A percentile compares a stretch with the other conserved stretches of the same genome.
These are phyloP conservation scores for Mycosarcoma mackinlayi DNA, from an alignment of 1,284 basidiomycete genomes.

Conservation along the genomic window DNA sequence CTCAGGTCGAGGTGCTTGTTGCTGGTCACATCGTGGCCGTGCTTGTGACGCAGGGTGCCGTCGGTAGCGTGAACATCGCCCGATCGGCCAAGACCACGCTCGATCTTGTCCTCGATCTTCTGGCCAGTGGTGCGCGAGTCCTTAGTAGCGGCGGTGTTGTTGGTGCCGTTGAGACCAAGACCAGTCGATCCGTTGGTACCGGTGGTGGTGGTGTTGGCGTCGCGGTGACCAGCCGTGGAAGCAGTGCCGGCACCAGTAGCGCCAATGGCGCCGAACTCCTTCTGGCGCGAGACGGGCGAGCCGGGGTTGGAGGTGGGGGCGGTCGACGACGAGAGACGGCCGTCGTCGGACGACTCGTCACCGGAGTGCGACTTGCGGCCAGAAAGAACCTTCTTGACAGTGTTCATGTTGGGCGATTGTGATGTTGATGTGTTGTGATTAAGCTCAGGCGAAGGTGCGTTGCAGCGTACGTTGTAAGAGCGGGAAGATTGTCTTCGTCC, in stretches of 20 bases:
- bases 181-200: constrained; percentile 9
- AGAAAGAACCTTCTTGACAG: constrained; percentile 50
- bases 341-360: constrained; percentile 40
- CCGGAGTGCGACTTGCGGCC: constrained; percentile 35
- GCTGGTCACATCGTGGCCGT: constrained; percentile 38
- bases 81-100: constrained; percentile 46
- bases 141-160: constrained; percentile 6
- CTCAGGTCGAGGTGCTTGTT: constrained; percentile 57
- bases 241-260: constrained; percentile 8
- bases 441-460: constrained; percentile 6
- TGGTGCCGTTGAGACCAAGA: constrained; percentile 6
- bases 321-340: constrained; percentile 30
- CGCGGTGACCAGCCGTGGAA: neutral
- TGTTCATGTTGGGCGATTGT: constrained; percentile 31
- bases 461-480: constrained; percentile 19
- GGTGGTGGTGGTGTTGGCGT: constrained; percentile 8
- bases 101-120: constrained; percentile 41
- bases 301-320: constrained; percentile 38
- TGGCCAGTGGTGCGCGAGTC: constrained; percentile 19
- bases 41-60: constrained; percentile 43
- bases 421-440: neutral
- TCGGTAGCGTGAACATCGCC: constrained; percentile 47
- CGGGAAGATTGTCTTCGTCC: constrained; percentile 7
- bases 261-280: constrained; percentile 23
- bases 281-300: constrained; percentile 26